Evolutionary conservation across 306 rosid species (phyloP), one percentile per base, ranked within the genome.

Genomic region (Castanea sativa): DNA sequence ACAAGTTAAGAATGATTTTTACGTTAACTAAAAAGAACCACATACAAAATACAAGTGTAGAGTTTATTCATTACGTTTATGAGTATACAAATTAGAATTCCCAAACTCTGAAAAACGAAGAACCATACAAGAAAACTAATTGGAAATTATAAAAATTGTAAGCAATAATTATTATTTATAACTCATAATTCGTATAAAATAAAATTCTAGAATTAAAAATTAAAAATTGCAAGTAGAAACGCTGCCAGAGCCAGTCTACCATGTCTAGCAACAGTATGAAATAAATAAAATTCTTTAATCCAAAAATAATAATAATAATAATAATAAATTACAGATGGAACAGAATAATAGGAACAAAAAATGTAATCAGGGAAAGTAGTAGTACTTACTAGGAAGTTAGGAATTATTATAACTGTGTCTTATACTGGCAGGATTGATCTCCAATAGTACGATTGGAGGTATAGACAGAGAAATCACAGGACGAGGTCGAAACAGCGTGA

Each of bases 401-500:
- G 6, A 43, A 72, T 82, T 21, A 88, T 64, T n/a, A 88, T 55
- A 92, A 78, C 74, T 85, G 78, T 0, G 88, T 84, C 65, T 81
- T 83, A 70, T 75, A 74, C 8, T 15, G 23, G 67, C 98, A 94
- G 5, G 9, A 12, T 14, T 81, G 81, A 35, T 83, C 71, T n/a
- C 18, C 73, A 23, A 87, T 5, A 3, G 64, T 78, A 8, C 43
- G 57, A 1, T 19, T 74, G 49, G 84, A n/a, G 65, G 83, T 4
- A 65, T 27, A 11, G 55, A 94, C 0, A 5, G 0, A n/a, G 79
- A 89, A 73, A 79, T 92, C 88, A 84, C 98, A 94, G 20, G 94
- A 79, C 1, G 91, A 18, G 0, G 85, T 52, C 0, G 94, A 49
- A 14, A 63, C 77, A 15, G 65, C 87, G 43, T 83, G 79, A 57